Evolutionary conservation across 352 stramenopile species (phyloP), one percentile per base, ranked within the genome.

Genomic region (Phytophthora cactorum): DNA sequence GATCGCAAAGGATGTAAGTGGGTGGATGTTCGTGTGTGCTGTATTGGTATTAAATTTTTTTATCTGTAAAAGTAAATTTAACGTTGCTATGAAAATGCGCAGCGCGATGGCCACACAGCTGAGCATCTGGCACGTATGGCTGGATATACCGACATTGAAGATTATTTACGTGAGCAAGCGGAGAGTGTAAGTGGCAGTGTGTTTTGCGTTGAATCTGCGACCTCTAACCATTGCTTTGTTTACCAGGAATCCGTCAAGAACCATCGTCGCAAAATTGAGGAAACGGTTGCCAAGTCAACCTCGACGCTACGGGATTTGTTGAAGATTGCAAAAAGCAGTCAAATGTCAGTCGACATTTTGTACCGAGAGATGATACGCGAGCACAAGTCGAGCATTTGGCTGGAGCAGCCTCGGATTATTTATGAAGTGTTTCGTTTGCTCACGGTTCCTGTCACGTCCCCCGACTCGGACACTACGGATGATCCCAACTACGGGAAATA

Each of bases 401-500:
- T 96, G 6, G 81, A 93, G 43, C 80, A 93, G 39, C 86, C 88
- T 43, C 78, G 68, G 38, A 90, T 96, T 79, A 88, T 96, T 68
- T 87, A 88, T 66, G 88, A 96, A 62, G 83, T 94, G 2, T 91
- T 96, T 63, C 77, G 72, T 10, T 63, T 93, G 11, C 55, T 96
- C 12, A 95, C 88, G 25, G 49, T 81, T n/a, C 51, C 66, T 27
- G 69, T 67, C 22, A 61, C 72, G 29, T 78, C 75, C 8, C 60
- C 68, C n/a, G 68, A 81, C n/a, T 66, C 60, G 0, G 73, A 78
- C 3, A 58, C 53, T 17, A 63, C 61, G 29, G 68, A 78, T 58
- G 86, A 96, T 50, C 73, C 83, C 5, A 77, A 79, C n/a, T 96
- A 96, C 55, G 88, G 88, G 12, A 83, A 85, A 44, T 96, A 95